Conservation (phyloP, 2,329 filamentous ascomycete genomes). For the Macrophomina pseudophaseolina region DNA sequence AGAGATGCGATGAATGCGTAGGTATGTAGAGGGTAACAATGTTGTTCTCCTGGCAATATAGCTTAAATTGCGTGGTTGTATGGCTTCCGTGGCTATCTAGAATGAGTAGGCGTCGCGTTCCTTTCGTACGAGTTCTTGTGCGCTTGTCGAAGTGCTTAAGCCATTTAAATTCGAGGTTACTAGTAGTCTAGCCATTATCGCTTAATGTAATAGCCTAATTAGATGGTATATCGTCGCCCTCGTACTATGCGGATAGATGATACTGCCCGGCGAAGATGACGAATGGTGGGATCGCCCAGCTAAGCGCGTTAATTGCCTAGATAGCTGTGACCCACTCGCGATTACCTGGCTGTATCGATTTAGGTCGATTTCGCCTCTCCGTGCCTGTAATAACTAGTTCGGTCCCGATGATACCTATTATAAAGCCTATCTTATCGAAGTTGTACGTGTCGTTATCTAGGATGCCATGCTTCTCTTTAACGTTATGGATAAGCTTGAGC, state of each 20-base stretch:
- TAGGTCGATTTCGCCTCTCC: too few species aligned
- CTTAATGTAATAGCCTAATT: slow-evolving; percentile 25
- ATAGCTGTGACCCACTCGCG: too few species aligned
- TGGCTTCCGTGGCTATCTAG: slow-evolving; percentile 31
- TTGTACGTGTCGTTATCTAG: not conserved
- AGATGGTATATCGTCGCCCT: not conserved
- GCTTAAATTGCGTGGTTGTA: slow-evolving; percentile 28
- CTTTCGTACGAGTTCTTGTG: slow-evolving; percentile 27
- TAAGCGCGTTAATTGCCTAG: not conserved
- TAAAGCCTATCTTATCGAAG: not conserved
- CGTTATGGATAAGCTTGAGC: slow-evolving; percentile 28
- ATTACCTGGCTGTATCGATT: too few species aligned
- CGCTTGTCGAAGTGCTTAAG: slow-evolving; percentile 22
- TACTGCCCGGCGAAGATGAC: slow-evolving; percentile 33
- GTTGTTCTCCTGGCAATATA: slow-evolving; percentile 28
- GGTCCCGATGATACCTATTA: not conserved
- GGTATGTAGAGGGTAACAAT: slow-evolving; percentile 28
- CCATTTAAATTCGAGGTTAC: slow-evolving; percentile 29
- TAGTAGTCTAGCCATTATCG: slow-evolving; percentile 30
- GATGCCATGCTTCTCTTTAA: not conserved
- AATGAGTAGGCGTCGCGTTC: slow-evolving; percentile 29
- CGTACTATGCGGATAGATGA: slow-evolving; percentile 35
- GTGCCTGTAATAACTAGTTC: too few species aligned
- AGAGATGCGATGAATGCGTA: slow-evolving; percentile 19
- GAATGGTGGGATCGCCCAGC: slow-evolving; percentile 33